Base-by-base conservation (phyloP, 164 flowering plant species). In the Chimonanthus salicifolius region DNA sequence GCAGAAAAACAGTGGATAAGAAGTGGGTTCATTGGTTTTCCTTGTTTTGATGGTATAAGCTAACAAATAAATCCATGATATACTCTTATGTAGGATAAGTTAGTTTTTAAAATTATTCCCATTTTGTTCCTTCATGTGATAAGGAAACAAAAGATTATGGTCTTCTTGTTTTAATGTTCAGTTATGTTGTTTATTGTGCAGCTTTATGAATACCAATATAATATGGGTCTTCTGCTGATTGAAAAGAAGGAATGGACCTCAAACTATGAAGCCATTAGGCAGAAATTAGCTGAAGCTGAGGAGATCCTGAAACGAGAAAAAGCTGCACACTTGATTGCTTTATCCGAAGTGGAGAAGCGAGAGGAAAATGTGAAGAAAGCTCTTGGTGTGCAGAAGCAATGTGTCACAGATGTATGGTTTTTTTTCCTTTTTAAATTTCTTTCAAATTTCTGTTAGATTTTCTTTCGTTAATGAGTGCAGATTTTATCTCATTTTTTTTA, bases 191-290 rank as follows among this genome's bases (percentile, higher is more conserved):
- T 11, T 11, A 54, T 44, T 74, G 65, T 21, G 78, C 88, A 95
- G 98, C 92, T 96, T 50, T 79, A 69, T 79, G 92, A 91, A 63
- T 96, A 96, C 78, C 99, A 96, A 67, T 83, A 92, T 72, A 91
- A 84, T 74, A 92, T 96, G 98, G 99, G 99, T 47, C 88, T 91
- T 74, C 91, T 96, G 16, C 75, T 96, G 73, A 88, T 94, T 49
- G 99, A 94, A 85, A 92, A 94, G 79, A 87, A 89, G 67, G 92
- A 90, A 49, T 91, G 92, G 94, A 72, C 81, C 62, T 75, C 86
- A 4, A 87, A 84, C 68, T 71, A 51, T 83, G 97, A 89, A 64
- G 85, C 86, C 49, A 75, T 94, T 43, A 78, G 73, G 72, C 85
- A 90, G 75, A 79, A 82, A n/a, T 65, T 92, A 21, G 79, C 74